Evolutionary conservation across 352 stramenopile genomes (phyloP), one percentile per base, ranked within the genome.

Genomic region (Globisporangium ultimum): DNA sequence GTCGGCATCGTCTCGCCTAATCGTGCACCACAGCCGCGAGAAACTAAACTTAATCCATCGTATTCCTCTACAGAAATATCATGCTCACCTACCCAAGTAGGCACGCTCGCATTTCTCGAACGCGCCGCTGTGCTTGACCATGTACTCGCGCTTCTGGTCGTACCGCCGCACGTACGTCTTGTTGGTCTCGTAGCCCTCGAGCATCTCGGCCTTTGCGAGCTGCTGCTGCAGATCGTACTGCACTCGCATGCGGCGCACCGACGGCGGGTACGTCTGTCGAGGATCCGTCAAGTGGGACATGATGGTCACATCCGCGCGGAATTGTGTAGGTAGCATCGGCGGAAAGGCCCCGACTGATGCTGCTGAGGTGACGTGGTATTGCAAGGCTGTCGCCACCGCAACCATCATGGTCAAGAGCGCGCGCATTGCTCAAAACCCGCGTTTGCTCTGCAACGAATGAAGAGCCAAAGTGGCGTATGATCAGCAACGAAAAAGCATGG

Each of bases 121-220:
- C 58, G 8, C 28, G 28, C 78, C 59, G 36, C 77, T 78, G 45
- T 67, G 70, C 67, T 87, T 89, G 63, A 87, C 79, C 78, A 87
- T 88, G 61, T 88, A 91, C 67, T 91, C 81, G 53, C 68, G 64
- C 53, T 84, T 84, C 63, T 68, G 60, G 51, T 88, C 81, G 57
- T 91, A 91, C 21, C 78, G 81, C 2, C 78, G 76, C 54, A 91
- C 74, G 55, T 75, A 91, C 22, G 76, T 85, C 51, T 87, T 91
- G 59, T 76, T 78, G 41, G 72, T 66, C n/a, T 91, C 82, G 63
- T 86, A 81, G 42, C 81, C 81, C 43, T 64, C 57, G 47, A 86
- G 47, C 59, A 89, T 78, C 41, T 87, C 76, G 3, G 81, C 81
- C n/a, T 68, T 70, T 15, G 79, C 81, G 15, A 87, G 36, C 28